phyloP scores from a whole-genome alignment of 495 filamentous ascomycete genomes.

The Cenococcum geophilum region DNA sequence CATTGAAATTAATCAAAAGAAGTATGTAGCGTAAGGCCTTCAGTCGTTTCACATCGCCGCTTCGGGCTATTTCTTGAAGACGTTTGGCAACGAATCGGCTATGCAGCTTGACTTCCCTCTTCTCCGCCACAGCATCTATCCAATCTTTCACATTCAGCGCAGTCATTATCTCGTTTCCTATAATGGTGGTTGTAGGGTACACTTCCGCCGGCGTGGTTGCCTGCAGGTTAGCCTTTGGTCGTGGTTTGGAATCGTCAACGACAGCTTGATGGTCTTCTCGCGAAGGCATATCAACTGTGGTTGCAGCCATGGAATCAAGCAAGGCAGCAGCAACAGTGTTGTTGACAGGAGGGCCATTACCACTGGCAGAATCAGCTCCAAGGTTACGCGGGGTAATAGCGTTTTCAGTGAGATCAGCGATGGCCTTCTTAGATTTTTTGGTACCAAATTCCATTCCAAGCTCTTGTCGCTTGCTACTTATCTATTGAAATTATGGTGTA shows the following conservation, averaged over 20 bases:
- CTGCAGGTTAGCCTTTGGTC: constrained; percentile 67
- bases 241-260: constrained; percentile 65
- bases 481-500: constrained; percentile 11
- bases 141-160: constrained; percentile 66
- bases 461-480: constrained; percentile 47
- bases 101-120: constrained; percentile 44
- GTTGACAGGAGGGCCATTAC: constrained; percentile 9
- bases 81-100: constrained; percentile 63
- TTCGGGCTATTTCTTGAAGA: constrained; percentile 50
- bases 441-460: constrained; percentile 90
- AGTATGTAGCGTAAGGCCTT: constrained; percentile 63
- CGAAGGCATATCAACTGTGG: constrained; percentile 52
- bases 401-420: constrained; percentile 69
- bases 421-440: constrained; percentile 84
- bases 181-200: constrained; percentile 64
- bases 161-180: constrained; percentile 55
- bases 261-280: constrained; percentile 57
- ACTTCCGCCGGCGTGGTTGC: constrained; percentile 73
- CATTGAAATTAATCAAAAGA: constrained; percentile 58
- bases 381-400: constrained; percentile 50
- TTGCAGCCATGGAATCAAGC: constrained; percentile 43
- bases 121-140: constrained; percentile 58
- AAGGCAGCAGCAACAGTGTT: constrained; percentile 27
- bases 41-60: constrained; percentile 52
- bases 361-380: constrained; percentile 1